Evolutionary conservation across 2,329 filamentous ascomycete genomes (phyloP).

Genomic region (Colletotrichum simmondsii): DNA sequence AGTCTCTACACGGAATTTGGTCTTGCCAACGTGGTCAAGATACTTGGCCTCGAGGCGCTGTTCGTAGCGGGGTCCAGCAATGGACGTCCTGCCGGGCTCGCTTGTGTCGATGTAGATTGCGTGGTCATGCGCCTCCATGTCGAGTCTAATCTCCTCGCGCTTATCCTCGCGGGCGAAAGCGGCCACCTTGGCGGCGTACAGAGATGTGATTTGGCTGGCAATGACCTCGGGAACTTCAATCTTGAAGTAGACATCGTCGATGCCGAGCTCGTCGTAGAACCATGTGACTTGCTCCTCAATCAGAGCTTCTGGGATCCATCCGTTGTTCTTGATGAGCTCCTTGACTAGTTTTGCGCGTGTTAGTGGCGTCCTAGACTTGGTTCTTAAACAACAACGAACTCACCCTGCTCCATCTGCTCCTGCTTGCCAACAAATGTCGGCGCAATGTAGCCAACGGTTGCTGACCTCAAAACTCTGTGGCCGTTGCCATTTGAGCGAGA

Average conservation of each 20-base stretch:
- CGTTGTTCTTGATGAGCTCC: constrained; percentile 79
- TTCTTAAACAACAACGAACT: constrained; percentile 40
- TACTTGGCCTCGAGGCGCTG: constrained; percentile 95
- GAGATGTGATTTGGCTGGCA: constrained; percentile 91
- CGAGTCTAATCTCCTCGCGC: constrained; percentile 90
- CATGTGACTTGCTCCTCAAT: constrained; percentile 88
- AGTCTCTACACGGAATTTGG: constrained; percentile 93
- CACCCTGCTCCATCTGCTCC: constrained; percentile 87
- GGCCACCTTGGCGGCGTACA: constrained; percentile 97
- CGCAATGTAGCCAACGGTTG: constrained; percentile 93
- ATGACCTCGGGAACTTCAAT: constrained; percentile 89
- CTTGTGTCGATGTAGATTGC: constrained; percentile 99
- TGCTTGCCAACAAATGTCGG: constrained; percentile 93
- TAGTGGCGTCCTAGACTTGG: background rate
- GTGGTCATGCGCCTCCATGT: constrained; percentile 94
- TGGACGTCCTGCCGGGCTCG: constrained; percentile 81
- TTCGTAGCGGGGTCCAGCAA: constrained; percentile 90
- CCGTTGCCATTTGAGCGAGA: constrained; percentile 65
- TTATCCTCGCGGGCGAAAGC: constrained; percentile 94
- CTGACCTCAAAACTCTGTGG: constrained; percentile 83
- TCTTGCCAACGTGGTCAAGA: constrained; percentile 79
- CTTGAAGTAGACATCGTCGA: constrained; percentile 98
- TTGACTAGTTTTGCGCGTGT: constrained; percentile 68
- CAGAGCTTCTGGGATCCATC: constrained; percentile 87
- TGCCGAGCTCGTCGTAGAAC: constrained; percentile 98